These are phyloP conservation scores for Alternaria triticimaculans DNA, from an alignment of 2,329 filamentous ascomycete species.

Conservation along the genomic window DNA sequence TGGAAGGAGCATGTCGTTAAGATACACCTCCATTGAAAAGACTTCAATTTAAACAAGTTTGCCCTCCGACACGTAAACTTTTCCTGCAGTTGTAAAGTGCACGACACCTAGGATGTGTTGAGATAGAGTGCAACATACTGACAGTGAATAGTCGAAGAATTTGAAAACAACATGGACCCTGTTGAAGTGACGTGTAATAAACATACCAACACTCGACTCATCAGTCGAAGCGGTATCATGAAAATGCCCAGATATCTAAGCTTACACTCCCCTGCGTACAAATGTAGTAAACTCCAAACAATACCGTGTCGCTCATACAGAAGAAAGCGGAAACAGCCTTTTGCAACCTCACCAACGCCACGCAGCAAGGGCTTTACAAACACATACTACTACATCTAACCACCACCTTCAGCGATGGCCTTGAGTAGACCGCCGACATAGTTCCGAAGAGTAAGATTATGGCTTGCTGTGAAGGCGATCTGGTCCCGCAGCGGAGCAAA, in stretches of 20 bases:
- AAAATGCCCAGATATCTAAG: not conserved
- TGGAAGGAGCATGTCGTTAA: not conserved
- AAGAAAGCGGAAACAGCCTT: not conserved
- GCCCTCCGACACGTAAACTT: too few relatives aligned
- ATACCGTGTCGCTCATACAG: not conserved
- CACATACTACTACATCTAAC: slow-evolving; percentile 13
- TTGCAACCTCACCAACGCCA: not conserved
- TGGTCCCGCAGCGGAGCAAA: slow-evolving; percentile 71
- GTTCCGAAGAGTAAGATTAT: slow-evolving; percentile 61
- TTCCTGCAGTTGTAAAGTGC: too few relatives aligned
- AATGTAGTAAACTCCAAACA: slow-evolving; percentile 1
- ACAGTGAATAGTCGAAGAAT: not conserved
- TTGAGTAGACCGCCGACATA: slow-evolving; percentile 48
- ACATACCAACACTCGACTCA: not conserved
- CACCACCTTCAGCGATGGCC: slow-evolving; percentile 44
- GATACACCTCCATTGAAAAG: not conserved
- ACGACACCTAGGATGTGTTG: not conserved
- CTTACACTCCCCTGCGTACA: not conserved
- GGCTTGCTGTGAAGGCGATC: slow-evolving; percentile 72
- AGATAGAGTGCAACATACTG: not conserved
- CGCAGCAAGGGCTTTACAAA: not conserved
- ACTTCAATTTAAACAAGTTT: too few relatives aligned
- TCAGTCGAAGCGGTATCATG: not conserved
- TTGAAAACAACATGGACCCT: not conserved
- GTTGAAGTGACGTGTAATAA: not conserved